phyloP scores from a whole-genome alignment of 139 green algal genomes.

The Yamagishiella unicocca region DNA sequence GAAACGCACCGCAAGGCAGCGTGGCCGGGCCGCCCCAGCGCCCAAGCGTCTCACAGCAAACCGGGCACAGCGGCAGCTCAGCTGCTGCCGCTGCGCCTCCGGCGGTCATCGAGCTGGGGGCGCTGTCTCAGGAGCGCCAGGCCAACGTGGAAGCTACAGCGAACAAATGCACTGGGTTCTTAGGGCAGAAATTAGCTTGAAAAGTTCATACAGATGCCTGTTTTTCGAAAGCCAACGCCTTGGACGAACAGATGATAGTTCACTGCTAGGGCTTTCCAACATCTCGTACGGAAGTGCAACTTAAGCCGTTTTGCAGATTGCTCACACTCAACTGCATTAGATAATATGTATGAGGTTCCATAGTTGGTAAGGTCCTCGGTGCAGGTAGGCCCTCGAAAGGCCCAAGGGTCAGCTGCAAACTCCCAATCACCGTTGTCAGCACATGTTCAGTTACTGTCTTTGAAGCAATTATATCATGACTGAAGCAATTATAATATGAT shows the following conservation, averaged over 20 bases:
- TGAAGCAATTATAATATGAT: too few relatives aligned
- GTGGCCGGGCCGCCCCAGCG: slow-evolving; percentile 71
- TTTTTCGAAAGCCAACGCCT: background rate
- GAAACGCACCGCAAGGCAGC: slow-evolving; percentile 72
- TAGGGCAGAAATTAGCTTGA: background rate
- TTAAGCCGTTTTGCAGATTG: too few relatives aligned
- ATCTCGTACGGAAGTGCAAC: too few relatives aligned
- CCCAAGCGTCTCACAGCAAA: slow-evolving; percentile 73
- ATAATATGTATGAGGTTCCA: too few relatives aligned
- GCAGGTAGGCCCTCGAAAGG: too few relatives aligned
- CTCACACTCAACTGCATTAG: too few relatives aligned
- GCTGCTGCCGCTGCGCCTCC: slow-evolving; percentile 30
- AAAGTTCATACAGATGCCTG: background rate
- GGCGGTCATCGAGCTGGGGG: slow-evolving; percentile 21
- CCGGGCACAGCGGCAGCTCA: slow-evolving; percentile 60
- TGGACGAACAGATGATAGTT: background rate
- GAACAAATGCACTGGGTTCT: background rate
- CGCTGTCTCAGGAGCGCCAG: background rate
- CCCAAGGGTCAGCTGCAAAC: too few relatives aligned
- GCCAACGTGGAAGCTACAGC: background rate
- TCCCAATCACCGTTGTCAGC: too few relatives aligned
- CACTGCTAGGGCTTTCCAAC: background rate
- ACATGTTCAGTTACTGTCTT: too few relatives aligned
- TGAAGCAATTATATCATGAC: too few relatives aligned
- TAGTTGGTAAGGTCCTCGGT: too few relatives aligned